These are phyloP conservation scores for Pythium myriotylum DNA, from an alignment of 352 stramenopile species.

Conservation along the genomic window DNA sequence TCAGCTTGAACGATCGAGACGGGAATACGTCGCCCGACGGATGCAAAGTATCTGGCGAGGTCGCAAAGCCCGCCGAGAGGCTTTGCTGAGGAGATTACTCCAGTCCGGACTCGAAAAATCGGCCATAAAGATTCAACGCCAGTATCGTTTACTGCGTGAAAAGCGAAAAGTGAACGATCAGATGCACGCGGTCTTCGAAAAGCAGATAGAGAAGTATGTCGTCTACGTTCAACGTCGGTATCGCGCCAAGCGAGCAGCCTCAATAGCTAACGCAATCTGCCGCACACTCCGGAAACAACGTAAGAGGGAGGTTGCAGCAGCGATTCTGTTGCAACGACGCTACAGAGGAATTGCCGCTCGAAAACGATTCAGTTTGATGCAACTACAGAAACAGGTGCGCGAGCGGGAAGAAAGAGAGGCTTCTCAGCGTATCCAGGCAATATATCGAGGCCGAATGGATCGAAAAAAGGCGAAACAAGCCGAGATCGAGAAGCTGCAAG, in stretches of 20 bases:
- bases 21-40: constrained; percentile 43
- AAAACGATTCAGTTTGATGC: constrained; percentile 40
- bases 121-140: constrained; percentile 67
- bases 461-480: constrained; percentile 45
- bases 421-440: constrained; percentile 56
- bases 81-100: constrained; percentile 51
- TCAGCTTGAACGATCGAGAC: constrained; percentile 41
- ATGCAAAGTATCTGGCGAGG: constrained; percentile 78
- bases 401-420: constrained; percentile 41
- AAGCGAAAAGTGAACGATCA: constrained; percentile 36
- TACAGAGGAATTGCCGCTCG: constrained; percentile 45
- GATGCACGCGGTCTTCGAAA: constrained; percentile 40
- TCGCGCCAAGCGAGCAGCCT: constrained; percentile 47
- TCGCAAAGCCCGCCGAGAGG: constrained; percentile 44
- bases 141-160: constrained; percentile 52
- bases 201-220: constrained; percentile 46
- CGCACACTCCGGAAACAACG: constrained; percentile 31
- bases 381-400: constrained; percentile 35
- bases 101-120: constrained; percentile 47
- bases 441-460: constrained; percentile 54
- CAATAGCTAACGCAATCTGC: constrained; percentile 45
- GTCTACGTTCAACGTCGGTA: constrained; percentile 63
- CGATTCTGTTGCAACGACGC: constrained; percentile 53
- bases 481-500: constrained; percentile 32
- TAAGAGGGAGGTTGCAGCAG: constrained; percentile 43